Evolutionary conservation across 192 early-diverging fungal species (phyloP).

Genomic region (Spizellomyces punctatus): DNA sequence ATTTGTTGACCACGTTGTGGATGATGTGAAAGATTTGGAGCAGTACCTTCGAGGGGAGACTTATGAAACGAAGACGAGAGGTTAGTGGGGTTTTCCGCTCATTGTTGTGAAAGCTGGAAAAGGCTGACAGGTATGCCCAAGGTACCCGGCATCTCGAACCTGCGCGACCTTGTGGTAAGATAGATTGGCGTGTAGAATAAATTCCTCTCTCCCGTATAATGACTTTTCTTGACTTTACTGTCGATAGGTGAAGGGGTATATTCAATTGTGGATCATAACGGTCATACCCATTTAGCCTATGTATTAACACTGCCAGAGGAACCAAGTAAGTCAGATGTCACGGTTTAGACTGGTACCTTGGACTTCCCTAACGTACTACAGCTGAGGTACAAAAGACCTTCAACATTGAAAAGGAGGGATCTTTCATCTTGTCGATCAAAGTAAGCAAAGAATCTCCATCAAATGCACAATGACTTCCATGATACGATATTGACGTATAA

Average conservation of each 20-base stretch:
- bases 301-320: conserved; percentile 39
- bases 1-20: conserved; percentile 37
- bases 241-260: conserved; percentile 45
- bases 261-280: conserved; percentile 37
- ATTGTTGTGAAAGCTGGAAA: too few species aligned
- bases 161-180: conserved; percentile 34
- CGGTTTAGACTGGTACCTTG: not conserved
- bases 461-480: too few species aligned
- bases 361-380: not conserved
- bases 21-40: conserved; percentile 35
- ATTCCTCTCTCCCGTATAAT: not conserved
- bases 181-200: not conserved
- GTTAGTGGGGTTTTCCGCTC: not conserved
- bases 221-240: not conserved
- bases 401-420: conserved; percentile 44
- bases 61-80: conserved; percentile 40
- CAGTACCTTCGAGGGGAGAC: conserved; percentile 19
- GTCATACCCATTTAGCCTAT: conserved; percentile 47
- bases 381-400: conserved; percentile 45
- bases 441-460: conserved; percentile 19
- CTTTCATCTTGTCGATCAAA: conserved; percentile 47
- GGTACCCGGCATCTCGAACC: conserved; percentile 22
- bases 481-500: too few species aligned
- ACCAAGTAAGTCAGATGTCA: conserved; percentile 17
- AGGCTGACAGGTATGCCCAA: not conserved